Evolutionary conservation across 306 rosid species (phyloP), one percentile per base, ranked within the genome.

Genomic region (Clitoria ternatea): DNA sequence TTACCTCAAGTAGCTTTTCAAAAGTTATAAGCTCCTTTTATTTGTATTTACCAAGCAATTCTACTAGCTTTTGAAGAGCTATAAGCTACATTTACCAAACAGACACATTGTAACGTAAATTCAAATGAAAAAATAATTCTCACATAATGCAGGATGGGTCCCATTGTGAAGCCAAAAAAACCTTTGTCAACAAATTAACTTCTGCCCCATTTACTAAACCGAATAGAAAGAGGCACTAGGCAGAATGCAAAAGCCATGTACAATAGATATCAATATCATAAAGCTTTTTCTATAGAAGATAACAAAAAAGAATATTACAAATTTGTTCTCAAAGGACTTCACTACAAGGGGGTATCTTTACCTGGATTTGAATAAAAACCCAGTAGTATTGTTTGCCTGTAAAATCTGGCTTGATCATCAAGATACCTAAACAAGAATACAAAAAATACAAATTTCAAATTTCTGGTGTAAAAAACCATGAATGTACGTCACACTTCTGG

Each of bases 341-440:
- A 24, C 42, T 3, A 61, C 47, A 60, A 54, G 45, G 48, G 65
- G 75, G 45, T 36, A 19, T 61, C 39, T 42, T 75, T 61, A 90
- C 98, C 96, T 82, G 91, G 94, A 79, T 84, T 87, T 40, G 88
- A 76, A 82, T 87, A 82, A 68, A 74, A 70, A 14, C 96, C 90
- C 75, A 88, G 77, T 56, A 93, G 72, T 69, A 93, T 83, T 17
- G 97, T 84, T 75, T 93, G 98, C 89, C 97, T 85, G 40, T 87
- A 93, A 64, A 82, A 83, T 79, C 76, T 85, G 18, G 98, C 96
- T 71, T 77, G 40, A 54, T 84, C 89, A 74, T 93, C 90, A 56
- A 85, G 85, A 76, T 85, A 84, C 98, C 98, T 93, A 67, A 59
- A 47, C 65, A 77, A 70, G 54, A 30, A 83, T 57, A 67, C 13